Evolutionary conservation across 2,329 filamentous ascomycete genomes (phyloP).

Genomic region (Simplicillium sp.): DNA sequence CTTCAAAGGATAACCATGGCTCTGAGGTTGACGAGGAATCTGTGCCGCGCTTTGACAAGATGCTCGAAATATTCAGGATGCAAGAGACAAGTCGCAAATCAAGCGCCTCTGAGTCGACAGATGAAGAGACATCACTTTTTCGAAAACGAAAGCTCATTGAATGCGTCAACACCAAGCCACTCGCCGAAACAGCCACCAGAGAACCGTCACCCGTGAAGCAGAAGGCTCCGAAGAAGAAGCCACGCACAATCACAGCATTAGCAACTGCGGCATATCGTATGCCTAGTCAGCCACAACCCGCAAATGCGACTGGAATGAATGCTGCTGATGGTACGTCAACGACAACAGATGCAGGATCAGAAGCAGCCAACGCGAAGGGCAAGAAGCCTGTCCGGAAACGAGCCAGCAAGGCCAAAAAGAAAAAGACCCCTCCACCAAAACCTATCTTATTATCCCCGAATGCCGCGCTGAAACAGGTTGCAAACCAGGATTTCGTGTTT

Average conservation of each 20-base stretch:
- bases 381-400: conserved; percentile 18
- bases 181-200: conserved; percentile 8
- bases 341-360: background rate
- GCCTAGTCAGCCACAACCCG: conserved; percentile 20
- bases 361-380: background rate
- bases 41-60: conserved; percentile 29
- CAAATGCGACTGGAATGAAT: conserved; percentile 20
- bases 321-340: background rate
- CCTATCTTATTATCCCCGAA: conserved; percentile 56
- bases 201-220: conserved; percentile 27
- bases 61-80: conserved; percentile 34
- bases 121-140: conserved; percentile 23
- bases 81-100: conserved; percentile 4
- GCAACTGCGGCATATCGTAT: conserved; percentile 60
- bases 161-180: conserved; percentile 25
- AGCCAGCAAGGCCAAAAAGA: conserved; percentile 23
- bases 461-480: conserved; percentile 56
- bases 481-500: conserved; percentile 69
- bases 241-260: conserved; percentile 67
- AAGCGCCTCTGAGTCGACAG: conserved; percentile 4
- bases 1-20: conserved; percentile 4
- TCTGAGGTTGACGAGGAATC: conserved; percentile 1
- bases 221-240: conserved; percentile 52
- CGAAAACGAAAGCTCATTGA: conserved; percentile 50
- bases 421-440: conserved; percentile 29